Evolutionary conservation across 495 filamentous ascomycete genomes (phyloP), one percentile per base, ranked within the genome.

Genomic region (Trichoderma reesei): DNA sequence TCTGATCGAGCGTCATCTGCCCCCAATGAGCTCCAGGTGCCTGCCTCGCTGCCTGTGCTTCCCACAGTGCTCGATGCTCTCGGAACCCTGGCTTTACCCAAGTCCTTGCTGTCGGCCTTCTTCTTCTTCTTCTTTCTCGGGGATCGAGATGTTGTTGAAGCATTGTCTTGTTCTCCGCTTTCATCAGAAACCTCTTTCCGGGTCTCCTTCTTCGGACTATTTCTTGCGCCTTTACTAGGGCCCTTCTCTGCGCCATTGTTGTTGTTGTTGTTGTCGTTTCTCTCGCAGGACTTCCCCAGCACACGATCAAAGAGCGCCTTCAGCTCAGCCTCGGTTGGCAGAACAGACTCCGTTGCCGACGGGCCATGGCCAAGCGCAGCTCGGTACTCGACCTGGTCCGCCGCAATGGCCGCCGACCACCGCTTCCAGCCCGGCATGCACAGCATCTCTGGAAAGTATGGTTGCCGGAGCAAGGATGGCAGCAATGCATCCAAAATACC

Each of bases 351-450:
- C 3, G 14, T 18, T 5, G 59, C 36, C 13, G 59, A 34, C 13
- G 36, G 18, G n/a, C 10, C n/a, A 61, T 33, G 26, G 11, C 36
- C 59, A 11, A 61, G 2, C 3, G 59, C 59, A 20, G 7, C 41
- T 14, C 59, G 59, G 14, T 61, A 61, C 39, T 61, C 59, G 18
- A 41, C 14, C 33, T 61, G 59, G 13, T 61, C 59, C 16, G 36
- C 59, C 2, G 39, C 36, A 14, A 61, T 38, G 18, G 36, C 39
- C 7, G 59, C 36, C 31, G 39, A 38, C 59, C 59, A 61, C 13
- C 39, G 14, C 18, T 20, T 41, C 59, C 59, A 61, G 5, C 5
- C 18, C 7, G 36, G 36, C 9, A 20, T n/a, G 36, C 18, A 26
- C 10, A 61, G 11, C n/a, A 39, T 26, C 16, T 38, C 36, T 9